These are phyloP conservation scores for Clavispora asparagi DNA, from an alignment of 805 yeast genomes.

Conservation along the genomic window DNA sequence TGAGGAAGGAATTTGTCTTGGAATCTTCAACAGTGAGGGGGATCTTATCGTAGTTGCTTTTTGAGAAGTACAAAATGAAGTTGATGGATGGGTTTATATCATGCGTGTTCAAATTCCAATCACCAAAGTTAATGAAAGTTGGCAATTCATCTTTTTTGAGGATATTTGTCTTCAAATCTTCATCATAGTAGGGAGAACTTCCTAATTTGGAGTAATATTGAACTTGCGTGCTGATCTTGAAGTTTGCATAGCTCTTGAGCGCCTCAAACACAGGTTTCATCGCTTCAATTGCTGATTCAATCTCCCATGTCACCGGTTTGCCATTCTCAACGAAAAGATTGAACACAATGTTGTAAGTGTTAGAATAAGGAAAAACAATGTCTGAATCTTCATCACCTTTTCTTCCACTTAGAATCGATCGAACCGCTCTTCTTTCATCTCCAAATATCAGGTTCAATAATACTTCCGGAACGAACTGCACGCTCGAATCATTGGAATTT, in stretches of 20 bases:
- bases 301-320: slow-evolving; percentile 67
- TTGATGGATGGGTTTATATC: slow-evolving; percentile 64
- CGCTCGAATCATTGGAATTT: not conserved
- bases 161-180: slow-evolving; percentile 20
- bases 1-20: slow-evolving; percentile 54
- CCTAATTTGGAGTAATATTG: slow-evolving; percentile 56
- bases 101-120: slow-evolving; percentile 64
- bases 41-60: slow-evolving; percentile 31
- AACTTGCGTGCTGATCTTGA: slow-evolving; percentile 75
- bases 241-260: slow-evolving; percentile 55
- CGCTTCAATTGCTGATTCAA: slow-evolving; percentile 46
- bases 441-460: slow-evolving; percentile 36
- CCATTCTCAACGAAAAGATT: slow-evolving; percentile 71
- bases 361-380: slow-evolving; percentile 50
- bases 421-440: slow-evolving; percentile 30
- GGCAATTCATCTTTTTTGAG: slow-evolving; percentile 55
- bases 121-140: slow-evolving; percentile 77
- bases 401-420: slow-evolving; percentile 10
- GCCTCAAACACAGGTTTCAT: slow-evolving; percentile 53
- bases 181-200: slow-evolving; percentile 18
- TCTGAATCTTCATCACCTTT: slow-evolving; percentile 9
- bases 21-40: slow-evolving; percentile 48
- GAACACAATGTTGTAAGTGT: slow-evolving; percentile 70
- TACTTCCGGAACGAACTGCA: slow-evolving; percentile 28
- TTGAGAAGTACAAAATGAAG: slow-evolving; percentile 65